Evolutionary conservation across 345 rosid species (phyloP).

Genomic region (Anacardium occidentale): DNA sequence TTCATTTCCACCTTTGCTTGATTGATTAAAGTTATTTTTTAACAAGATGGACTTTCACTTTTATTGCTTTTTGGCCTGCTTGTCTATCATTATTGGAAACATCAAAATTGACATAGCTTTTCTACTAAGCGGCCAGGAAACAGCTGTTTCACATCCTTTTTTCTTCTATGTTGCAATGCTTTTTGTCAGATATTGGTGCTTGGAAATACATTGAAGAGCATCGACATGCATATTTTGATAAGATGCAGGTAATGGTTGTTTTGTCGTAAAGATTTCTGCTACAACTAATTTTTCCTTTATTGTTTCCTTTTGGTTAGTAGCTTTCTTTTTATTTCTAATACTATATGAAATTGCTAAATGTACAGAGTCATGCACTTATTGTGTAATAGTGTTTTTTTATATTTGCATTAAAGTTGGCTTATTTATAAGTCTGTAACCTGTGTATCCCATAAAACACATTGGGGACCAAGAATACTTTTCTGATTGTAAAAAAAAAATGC

Average conservation of each 20-base stretch:
- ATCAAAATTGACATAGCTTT: neutral
- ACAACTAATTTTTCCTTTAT: neutral
- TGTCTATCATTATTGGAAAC: neutral
- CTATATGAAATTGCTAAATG: neutral
- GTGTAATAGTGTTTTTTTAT: neutral
- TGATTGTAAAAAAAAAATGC: neutral
- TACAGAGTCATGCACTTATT: neutral
- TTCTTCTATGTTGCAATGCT: neutral
- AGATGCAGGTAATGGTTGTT: conserved; percentile 71
- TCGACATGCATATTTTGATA: conserved; percentile 88
- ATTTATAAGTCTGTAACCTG: neutral
- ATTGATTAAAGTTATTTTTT: neutral
- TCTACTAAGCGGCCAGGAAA: neutral
- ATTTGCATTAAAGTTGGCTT: neutral
- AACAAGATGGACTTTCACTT: conserved; percentile 3
- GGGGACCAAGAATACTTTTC: neutral
- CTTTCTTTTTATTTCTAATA: neutral
- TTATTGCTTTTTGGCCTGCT: neutral
- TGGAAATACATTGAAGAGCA: conserved; percentile 80
- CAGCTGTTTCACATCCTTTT: neutral
- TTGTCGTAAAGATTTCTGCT: neutral
- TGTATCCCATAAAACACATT: neutral
- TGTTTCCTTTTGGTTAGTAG: neutral
- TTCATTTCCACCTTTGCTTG: neutral
- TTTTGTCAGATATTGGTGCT: conserved; percentile 76